These are phyloP conservation scores for Yarrowia keelungensis DNA, from an alignment of 805 yeast genomes.

Conservation along the genomic window DNA sequence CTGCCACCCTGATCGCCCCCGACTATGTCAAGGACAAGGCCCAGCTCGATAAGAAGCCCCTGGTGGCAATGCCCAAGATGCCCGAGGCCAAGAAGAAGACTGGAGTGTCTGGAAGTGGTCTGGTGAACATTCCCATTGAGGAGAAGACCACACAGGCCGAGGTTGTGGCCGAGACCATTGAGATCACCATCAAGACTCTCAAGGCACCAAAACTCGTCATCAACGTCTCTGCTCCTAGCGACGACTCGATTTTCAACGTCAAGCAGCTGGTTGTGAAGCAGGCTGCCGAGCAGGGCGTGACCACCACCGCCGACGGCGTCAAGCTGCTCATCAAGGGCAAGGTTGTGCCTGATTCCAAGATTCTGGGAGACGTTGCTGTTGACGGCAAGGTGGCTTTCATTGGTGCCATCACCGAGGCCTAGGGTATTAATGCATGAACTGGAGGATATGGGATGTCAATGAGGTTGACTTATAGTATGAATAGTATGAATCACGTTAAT, in stretches of 20 bases:
- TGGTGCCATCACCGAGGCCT: slow-evolving; percentile 31
- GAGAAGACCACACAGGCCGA: slow-evolving; percentile 20
- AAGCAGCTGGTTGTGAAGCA: slow-evolving; percentile 36
- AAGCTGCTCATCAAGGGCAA: slow-evolving; percentile 39
- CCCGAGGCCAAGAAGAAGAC: slow-evolving; percentile 37
- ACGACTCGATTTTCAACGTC: slow-evolving; percentile 31
- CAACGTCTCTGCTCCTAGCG: slow-evolving; percentile 17
- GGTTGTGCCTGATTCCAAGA: slow-evolving; percentile 40
- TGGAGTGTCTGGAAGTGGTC: slow-evolving; percentile 16
- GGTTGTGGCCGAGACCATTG: slow-evolving; percentile 25
- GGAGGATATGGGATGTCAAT: background rate
- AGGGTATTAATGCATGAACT: slow-evolving; percentile 14
- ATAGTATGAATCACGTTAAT: too few relatives aligned
- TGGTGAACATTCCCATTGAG: slow-evolving; percentile 25
- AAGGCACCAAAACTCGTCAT: slow-evolving; percentile 33
- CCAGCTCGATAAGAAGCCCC: slow-evolving; percentile 26
- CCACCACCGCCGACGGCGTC: slow-evolving; percentile 22
- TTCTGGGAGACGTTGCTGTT: slow-evolving; percentile 35
- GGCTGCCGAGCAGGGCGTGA: slow-evolving; percentile 26
- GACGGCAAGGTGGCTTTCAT: slow-evolving; percentile 38
- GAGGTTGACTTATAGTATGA: background rate
- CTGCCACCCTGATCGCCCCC: slow-evolving; percentile 25
- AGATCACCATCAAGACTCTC: slow-evolving; percentile 34
- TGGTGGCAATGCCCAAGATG: slow-evolving; percentile 37
- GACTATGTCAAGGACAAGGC: slow-evolving; percentile 38